Evolutionary conservation across 2,329 filamentous ascomycete genomes (phyloP), one percentile per base, ranked within the genome.

Genomic region (Trichophyton schoenleinii): DNA sequence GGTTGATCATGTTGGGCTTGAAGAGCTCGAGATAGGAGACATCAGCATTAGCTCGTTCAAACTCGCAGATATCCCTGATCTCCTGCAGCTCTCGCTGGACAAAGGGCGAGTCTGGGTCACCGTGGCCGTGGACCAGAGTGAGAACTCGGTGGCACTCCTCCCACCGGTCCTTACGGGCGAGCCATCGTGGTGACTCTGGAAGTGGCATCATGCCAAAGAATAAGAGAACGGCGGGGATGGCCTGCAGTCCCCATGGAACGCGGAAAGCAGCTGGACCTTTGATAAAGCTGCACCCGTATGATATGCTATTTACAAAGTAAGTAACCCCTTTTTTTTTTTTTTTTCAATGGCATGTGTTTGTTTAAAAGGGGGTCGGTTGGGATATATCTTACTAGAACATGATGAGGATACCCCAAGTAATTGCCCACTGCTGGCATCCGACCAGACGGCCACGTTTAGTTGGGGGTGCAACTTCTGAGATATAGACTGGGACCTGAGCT

Each of bases 21-120:
- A 94, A 81, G 0, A 94, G 80, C 69, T 92, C 87, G 1, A 85
- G 66, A 70, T 88, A 89, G 7, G 82, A 83, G 20, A 88, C 86
- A 65, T 90, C 80, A 13, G 83, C 77, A 69, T 89, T 87, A 28
- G 79, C 76, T 18, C 83, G 80, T 72, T 94, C 88, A 64, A 91
- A 87, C 58, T 89, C 85, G 67, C 87, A 82, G 72, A 85, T 86
- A 44, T 87, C 83, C 65, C 83, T 81, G 48, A 94, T 92, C 65
- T 91, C 87, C 20, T 83, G 76, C 70, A 88, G 76, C 70, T 94
- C 89, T 34, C 77, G 80, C 8, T 74, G 73, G 8, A 92, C 88
- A 65, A 88, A 87, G 0, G 83, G 81, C 46, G 81, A 81, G 67
- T 84, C 78, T 1, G 77, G 74, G 64, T 91, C 81, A 1, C 87